Conservation (phyloP, 164 flowering plant species). For the Protea cynaroides region DNA sequence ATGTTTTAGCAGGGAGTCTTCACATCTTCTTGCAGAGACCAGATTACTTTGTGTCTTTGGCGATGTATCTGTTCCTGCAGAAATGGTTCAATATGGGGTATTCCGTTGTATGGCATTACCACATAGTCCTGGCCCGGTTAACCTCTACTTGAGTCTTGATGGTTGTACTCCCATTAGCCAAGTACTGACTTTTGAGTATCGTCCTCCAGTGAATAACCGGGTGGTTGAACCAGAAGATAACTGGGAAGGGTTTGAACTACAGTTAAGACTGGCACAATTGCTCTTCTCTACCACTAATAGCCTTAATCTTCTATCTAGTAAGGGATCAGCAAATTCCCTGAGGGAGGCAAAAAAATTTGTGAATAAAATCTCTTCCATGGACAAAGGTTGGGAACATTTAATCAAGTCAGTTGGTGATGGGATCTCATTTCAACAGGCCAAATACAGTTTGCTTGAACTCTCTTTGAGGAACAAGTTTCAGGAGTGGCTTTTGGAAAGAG, state of each 20-base stretch:
- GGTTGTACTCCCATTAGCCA: slow-evolving; percentile 78
- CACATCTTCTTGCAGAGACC: slow-evolving; percentile 42
- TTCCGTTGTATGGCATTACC: slow-evolving; percentile 67
- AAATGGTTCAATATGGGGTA: slow-evolving; percentile 75
- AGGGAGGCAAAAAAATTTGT: slow-evolving; percentile 67
- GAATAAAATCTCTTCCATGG: slow-evolving; percentile 29
- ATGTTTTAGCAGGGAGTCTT: slow-evolving; percentile 35
- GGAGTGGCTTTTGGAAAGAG: slow-evolving; percentile 84
- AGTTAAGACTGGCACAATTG: slow-evolving; percentile 69
- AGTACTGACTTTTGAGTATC: slow-evolving; percentile 74
- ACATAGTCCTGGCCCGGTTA: slow-evolving; percentile 59
- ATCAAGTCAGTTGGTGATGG: slow-evolving; percentile 36
- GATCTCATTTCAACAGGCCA: slow-evolving; percentile 45
- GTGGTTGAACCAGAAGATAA: slow-evolving; percentile 34
- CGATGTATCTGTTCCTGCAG: slow-evolving; percentile 48
- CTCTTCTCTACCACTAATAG: slow-evolving; percentile 64
- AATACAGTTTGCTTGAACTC: slow-evolving; percentile 49
- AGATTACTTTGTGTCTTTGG: slow-evolving; percentile 63
- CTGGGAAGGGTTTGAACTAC: slow-evolving; percentile 47
- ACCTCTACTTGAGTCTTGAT: slow-evolving; percentile 67
- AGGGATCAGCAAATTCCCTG: slow-evolving; percentile 34
- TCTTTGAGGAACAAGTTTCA: slow-evolving; percentile 56
- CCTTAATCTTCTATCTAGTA: slow-evolving; percentile 38
- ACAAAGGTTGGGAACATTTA: slow-evolving; percentile 47
- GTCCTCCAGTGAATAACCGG: slow-evolving; percentile 20